Percentiles rank a stretch among this genome's conserved stretches.
These are phyloP conservation scores for Blastobotrys arbuscula DNA, from an alignment of 1,139 yeast genomes.

Conservation along the genomic window DNA sequence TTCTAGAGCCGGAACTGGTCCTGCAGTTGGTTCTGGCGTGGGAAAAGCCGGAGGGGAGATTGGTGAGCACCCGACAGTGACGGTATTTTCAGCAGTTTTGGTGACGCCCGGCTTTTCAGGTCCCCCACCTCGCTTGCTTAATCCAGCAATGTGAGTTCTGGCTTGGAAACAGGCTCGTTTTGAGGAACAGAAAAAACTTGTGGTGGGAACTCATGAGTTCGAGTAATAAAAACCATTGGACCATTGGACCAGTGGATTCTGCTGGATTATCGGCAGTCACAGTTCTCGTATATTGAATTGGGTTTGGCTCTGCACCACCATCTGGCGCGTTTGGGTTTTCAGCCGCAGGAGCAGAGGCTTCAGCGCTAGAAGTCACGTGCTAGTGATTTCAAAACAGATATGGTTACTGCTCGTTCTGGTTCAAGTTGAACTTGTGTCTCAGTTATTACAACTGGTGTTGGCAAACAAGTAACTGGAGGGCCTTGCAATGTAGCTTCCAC, in stretches of 20 bases:
- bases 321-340: no score
- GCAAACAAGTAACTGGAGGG: slow-evolving; percentile 4
- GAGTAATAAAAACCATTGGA: background rate
- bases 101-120: background rate
- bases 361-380: background rate
- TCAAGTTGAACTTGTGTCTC: background rate
- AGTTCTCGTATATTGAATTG: background rate
- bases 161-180: background rate
- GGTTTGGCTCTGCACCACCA: background rate
- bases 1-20: background rate
- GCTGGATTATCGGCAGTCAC: background rate
- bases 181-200: background rate
- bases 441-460: background rate
- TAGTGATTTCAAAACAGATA: background rate
- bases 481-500: slow-evolving; percentile 6
- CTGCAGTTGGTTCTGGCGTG: background rate
- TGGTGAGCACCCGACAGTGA: background rate
- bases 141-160: background rate
- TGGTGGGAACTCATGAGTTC: background rate
- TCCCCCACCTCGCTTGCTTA: background rate
- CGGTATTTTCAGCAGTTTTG: background rate
- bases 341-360: background rate
- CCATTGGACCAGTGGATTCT: background rate
- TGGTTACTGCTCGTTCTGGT: background rate
- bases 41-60: background rate